phyloP scores from a whole-genome alignment of 2,329 filamentous ascomycete species.

The Nigrospora sphaerica region DNA sequence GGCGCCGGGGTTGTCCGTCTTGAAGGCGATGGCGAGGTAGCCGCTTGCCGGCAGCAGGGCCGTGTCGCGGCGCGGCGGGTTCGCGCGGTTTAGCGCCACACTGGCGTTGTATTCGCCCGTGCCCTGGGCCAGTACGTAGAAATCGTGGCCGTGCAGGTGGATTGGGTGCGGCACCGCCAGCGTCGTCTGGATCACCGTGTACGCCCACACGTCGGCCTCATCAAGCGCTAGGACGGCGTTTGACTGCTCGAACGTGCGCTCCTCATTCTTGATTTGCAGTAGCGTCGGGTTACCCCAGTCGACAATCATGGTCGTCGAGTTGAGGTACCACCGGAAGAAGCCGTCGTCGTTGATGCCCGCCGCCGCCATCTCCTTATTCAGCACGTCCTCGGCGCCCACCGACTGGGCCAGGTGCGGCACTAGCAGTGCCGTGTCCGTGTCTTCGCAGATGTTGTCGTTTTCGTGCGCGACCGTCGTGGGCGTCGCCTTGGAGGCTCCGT shows the following conservation, averaged over 20 bases:
- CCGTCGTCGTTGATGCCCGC: constrained; percentile 12
- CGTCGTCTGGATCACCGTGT: too few species aligned
- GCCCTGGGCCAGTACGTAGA: too few species aligned
- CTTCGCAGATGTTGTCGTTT: too few species aligned
- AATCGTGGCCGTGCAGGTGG: too few species aligned
- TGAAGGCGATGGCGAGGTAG: constrained; percentile 40
- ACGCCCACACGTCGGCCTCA: constrained; percentile 24
- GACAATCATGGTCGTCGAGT: constrained; percentile 32
- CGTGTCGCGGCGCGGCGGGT: constrained; percentile 41
- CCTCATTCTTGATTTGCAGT: too few species aligned
- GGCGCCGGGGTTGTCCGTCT: constrained; percentile 42
- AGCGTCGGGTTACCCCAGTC: constrained; percentile 35
- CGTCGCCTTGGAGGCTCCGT: constrained; percentile 19
- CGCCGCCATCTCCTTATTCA: constrained; percentile 19
- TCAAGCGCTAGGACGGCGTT: too few species aligned
- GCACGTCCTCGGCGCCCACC: constrained; percentile 9
- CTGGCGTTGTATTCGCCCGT: too few species aligned
- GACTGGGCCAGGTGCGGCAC: too few species aligned
- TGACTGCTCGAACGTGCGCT: too few species aligned
- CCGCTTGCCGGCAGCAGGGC: constrained; percentile 35
- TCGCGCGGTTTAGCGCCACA: constrained; percentile 25
- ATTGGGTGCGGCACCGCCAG: too few species aligned
- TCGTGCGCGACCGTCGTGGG: too few species aligned
- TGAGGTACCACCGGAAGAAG: constrained; percentile 36
- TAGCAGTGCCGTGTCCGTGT: too few species aligned